These are phyloP conservation scores for Sporobolomyces roseus DNA, from an alignment of 768 basidiomycete species.

Conservation along the genomic window DNA sequence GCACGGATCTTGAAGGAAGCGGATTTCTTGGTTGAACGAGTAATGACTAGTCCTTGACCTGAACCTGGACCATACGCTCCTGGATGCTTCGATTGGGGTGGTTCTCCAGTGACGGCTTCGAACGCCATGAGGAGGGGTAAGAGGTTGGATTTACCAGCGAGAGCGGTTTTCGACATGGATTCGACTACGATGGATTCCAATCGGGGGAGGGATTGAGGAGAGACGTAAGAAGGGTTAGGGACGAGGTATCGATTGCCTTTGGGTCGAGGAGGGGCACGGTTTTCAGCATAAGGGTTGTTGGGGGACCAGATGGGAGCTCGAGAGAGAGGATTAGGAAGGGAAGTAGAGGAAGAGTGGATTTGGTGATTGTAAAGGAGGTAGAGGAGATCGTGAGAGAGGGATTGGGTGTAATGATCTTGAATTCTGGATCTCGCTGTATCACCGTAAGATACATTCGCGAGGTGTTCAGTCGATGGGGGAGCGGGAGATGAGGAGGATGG, in stretches of 20 bases:
- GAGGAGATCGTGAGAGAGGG: conserved; percentile 81
- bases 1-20: conserved; percentile 75
- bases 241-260: conserved; percentile 62
- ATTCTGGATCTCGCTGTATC: conserved; percentile 24
- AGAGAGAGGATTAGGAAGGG: conserved; percentile 59
- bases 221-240: conserved; percentile 57
- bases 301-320: conserved; percentile 55
- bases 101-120: conserved; percentile 77
- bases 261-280: conserved; percentile 67
- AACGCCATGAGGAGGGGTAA: conserved; percentile 83
- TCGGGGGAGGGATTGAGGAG: conserved; percentile 63
- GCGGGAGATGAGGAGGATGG: not conserved
- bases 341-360: conserved; percentile 53
- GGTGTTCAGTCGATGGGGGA: not conserved
- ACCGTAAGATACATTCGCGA: conserved; percentile 12
- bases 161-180: conserved; percentile 75
- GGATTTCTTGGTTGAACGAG: conserved; percentile 61
- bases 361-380: conserved; percentile 88
- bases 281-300: conserved; percentile 72
- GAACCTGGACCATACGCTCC: conserved; percentile 35
- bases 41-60: conserved; percentile 69
- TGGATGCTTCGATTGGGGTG: conserved; percentile 50
- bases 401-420: conserved; percentile 71
- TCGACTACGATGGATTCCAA: conserved; percentile 83
- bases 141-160: conserved; percentile 66